These are phyloP conservation scores for Parasarocladium wereldwijsianum DNA, from an alignment of 2,329 filamentous ascomycete species.

Conservation along the genomic window DNA sequence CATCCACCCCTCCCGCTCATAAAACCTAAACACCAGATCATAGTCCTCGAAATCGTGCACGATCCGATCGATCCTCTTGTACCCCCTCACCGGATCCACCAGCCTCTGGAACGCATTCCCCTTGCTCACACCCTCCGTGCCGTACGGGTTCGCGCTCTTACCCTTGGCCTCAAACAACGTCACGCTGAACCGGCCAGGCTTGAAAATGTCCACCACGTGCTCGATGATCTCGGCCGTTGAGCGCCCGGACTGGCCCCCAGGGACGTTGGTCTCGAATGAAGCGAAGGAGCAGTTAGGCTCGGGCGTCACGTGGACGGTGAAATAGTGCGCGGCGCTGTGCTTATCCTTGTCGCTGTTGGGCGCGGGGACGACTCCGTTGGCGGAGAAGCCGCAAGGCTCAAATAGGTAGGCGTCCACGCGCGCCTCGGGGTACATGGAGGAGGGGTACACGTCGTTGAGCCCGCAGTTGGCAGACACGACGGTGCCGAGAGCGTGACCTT, in stretches of 20 bases:
- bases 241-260: constrained; percentile 72
- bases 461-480: constrained; percentile 85
- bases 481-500: constrained; percentile 85
- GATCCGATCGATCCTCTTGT: constrained; percentile 81
- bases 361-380: constrained; percentile 86
- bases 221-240: constrained; percentile 84
- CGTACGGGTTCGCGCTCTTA: constrained; percentile 26
- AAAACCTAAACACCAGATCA: constrained; percentile 91
- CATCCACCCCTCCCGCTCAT: constrained; percentile 72
- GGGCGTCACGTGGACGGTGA: constrained; percentile 95
- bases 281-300: constrained; percentile 96
- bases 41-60: constrained; percentile 97
- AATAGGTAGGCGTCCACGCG: constrained; percentile 94
- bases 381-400: constrained; percentile 91
- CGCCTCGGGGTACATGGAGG: constrained; percentile 75
- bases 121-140: constrained; percentile 19
- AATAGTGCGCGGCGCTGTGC: constrained; percentile 62
- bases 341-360: constrained; percentile 35
- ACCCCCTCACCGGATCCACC: constrained; percentile 72
- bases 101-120: constrained; percentile 27
- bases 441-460: constrained; percentile 77
- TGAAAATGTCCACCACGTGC: constrained; percentile 91
- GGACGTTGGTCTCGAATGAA: constrained; percentile 96
- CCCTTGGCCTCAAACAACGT: constrained; percentile 88
- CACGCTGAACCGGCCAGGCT: constrained; percentile 92